These are phyloP conservation scores for Bigelowiella natans DNA, from an alignment of 78 protist genomes.

Conservation along the genomic window DNA sequence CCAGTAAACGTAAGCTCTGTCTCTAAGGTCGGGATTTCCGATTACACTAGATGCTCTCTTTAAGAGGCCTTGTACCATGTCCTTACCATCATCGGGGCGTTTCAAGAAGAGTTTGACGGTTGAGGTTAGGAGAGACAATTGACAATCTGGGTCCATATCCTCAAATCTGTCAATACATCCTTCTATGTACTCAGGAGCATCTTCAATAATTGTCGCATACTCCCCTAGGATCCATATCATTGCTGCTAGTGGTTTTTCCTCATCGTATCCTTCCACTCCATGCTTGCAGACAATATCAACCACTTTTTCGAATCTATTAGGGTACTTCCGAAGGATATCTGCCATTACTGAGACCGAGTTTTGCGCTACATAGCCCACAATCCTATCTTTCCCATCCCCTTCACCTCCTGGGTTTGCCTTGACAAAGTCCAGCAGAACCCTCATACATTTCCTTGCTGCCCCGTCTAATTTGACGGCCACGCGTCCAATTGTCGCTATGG, in stretches of 20 bases:
- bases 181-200: slow-evolving; percentile 85
- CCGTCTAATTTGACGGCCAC: slow-evolving; percentile 83
- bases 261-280: slow-evolving; percentile 88
- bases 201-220: slow-evolving; percentile 95
- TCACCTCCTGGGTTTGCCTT: not conserved
- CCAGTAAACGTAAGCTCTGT: slow-evolving; percentile 98
- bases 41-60: slow-evolving; percentile 73
- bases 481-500: slow-evolving; percentile 85
- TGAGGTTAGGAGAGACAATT: slow-evolving; percentile 90
- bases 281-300: slow-evolving; percentile 92
- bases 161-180: slow-evolving; percentile 69
- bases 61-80: slow-evolving; percentile 66
- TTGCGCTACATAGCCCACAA: slow-evolving; percentile 93
- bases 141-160: slow-evolving; percentile 77
- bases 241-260: slow-evolving; percentile 94
- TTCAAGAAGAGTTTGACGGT: slow-evolving; percentile 92
- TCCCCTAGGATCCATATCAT: slow-evolving; percentile 98
- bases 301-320: slow-evolving; percentile 75
- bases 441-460: slow-evolving; percentile 62
- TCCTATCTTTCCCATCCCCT: not conserved
- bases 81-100: slow-evolving; percentile 79
- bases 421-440: slow-evolving; percentile 80
- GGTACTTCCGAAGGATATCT: slow-evolving; percentile 89
- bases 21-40: slow-evolving; percentile 97
- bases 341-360: slow-evolving; percentile 92